These are phyloP conservation scores for Cotoneaster glaucophyllus DNA, from an alignment of 306 rosid genomes.

Conservation along the genomic window DNA sequence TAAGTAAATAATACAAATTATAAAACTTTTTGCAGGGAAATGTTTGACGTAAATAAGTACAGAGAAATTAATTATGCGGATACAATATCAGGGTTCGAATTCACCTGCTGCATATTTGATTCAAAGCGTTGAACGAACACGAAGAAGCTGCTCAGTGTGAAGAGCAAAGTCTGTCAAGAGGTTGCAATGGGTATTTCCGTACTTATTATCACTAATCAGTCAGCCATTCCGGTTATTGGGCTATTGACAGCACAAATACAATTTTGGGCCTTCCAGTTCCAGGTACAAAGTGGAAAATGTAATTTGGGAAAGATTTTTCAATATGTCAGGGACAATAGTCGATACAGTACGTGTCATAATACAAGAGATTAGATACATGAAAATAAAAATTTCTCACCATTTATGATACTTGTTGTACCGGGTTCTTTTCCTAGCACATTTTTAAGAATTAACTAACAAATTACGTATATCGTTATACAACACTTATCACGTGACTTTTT, in stretches of 20 bases:
- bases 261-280: not conserved
- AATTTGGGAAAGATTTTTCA: too few species aligned
- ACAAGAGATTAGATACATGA: too few species aligned
- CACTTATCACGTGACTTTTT: not conserved
- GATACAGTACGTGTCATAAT: too few species aligned
- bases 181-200: not conserved
- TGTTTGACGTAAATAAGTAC: not conserved
- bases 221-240: not conserved
- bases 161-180: not conserved
- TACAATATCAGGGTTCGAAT: not conserved
- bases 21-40: not conserved
- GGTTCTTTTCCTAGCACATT: too few species aligned
- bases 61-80: not conserved
- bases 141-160: not conserved
- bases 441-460: too few species aligned
- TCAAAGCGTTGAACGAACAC: not conserved
- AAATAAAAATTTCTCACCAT: too few species aligned
- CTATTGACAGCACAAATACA: not conserved
- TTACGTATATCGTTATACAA: too few species aligned
- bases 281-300: not conserved
- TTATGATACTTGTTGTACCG: too few species aligned
- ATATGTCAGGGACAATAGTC: too few species aligned
- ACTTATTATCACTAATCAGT: not conserved
- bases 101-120: conserved; percentile 32
- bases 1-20: not conserved